Evolutionary conservation across 345 rosid species (phyloP).

Genomic region (Litchi chinensis): DNA sequence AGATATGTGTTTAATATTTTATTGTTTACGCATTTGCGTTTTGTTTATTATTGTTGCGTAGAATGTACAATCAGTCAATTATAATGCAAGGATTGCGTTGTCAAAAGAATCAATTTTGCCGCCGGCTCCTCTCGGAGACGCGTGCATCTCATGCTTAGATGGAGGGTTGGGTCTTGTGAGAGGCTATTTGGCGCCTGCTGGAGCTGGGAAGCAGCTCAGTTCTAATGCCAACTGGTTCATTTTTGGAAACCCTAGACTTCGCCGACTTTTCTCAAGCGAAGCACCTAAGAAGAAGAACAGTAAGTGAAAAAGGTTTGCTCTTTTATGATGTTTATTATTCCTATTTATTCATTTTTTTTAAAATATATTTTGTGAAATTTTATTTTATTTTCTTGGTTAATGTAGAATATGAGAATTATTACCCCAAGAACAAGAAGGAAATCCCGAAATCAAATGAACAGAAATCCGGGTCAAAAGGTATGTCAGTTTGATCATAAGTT

Average conservation of each 20-base stretch:
- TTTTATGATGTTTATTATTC: background rate
- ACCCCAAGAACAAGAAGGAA: slow-evolving; percentile 45
- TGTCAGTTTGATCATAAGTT: background rate
- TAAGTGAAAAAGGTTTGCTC: slow-evolving; percentile 19
- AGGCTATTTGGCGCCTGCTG: slow-evolving; percentile 32
- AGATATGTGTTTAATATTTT: background rate
- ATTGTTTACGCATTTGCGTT: background rate
- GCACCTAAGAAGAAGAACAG: slow-evolving; percentile 42
- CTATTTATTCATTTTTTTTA: background rate
- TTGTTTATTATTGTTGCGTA: slow-evolving; percentile 5
- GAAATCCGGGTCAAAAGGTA: slow-evolving; percentile 42
- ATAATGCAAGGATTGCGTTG: slow-evolving; percentile 18
- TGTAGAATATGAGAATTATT: slow-evolving; percentile 44
- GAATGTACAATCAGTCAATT: slow-evolving; percentile 25
- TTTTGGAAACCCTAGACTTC: slow-evolving; percentile 37
- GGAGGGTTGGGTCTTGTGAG: slow-evolving; percentile 32
- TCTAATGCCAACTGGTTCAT: slow-evolving; percentile 21
- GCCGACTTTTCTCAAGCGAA: slow-evolving; percentile 37
- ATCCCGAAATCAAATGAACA: slow-evolving; percentile 34
- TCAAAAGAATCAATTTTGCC: slow-evolving; percentile 8
- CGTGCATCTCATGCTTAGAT: slow-evolving; percentile 25
- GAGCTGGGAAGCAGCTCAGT: slow-evolving; percentile 37
- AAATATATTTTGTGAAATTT: too few relatives aligned
- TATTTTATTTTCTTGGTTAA: background rate
- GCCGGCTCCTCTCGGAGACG: background rate